A percentile compares a stretch with the other conserved stretches of the same genome.
Evolutionary conservation across 441 rosid genomes (phyloP).

Genomic region (Populus hybrid): DNA sequence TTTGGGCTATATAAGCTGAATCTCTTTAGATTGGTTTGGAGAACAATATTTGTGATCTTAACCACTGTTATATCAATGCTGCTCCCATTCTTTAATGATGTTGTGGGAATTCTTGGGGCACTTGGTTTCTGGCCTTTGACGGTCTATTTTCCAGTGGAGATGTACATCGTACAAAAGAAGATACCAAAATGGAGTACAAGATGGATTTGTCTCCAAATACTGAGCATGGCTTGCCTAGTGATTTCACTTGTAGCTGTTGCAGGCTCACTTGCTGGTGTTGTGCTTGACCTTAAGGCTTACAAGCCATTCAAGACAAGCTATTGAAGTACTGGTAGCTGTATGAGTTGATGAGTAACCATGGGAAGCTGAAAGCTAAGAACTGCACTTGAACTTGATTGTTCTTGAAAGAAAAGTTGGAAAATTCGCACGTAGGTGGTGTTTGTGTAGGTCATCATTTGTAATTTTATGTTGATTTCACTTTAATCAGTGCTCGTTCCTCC

Average conservation of each 20-base stretch:
- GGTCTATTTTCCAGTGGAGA: slow-evolving; percentile 1
- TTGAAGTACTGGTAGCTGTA: slow-evolving; percentile 2
- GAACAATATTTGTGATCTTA: slow-evolving; percentile 53
- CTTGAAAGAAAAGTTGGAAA: not conserved
- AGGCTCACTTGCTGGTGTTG: slow-evolving; percentile 56
- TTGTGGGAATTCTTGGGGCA: slow-evolving; percentile 64
- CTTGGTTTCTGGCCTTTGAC: slow-evolving; percentile 59
- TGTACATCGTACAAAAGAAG: not conserved
- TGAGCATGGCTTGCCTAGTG: slow-evolving; percentile 49
- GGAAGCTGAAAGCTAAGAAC: not conserved
- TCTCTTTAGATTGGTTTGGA: slow-evolving; percentile 57
- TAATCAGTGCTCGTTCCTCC: not conserved
- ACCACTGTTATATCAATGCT: slow-evolving; percentile 63
- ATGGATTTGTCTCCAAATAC: slow-evolving; percentile 56
- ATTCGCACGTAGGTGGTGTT: not conserved
- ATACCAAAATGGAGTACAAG: slow-evolving; percentile 46
- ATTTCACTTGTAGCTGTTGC: slow-evolving; percentile 51
- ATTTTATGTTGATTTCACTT: not conserved
- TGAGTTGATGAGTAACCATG: not conserved
- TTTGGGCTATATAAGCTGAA: slow-evolving; percentile 39
- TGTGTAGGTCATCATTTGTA: not conserved
- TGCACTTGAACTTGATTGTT: not conserved
- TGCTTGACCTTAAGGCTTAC: slow-evolving; percentile 46
- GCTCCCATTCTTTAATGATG: slow-evolving; percentile 64
- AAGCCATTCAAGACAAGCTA: slow-evolving; percentile 49